Percentiles rank a stretch among this genome's conserved stretches.
Conservation (phyloP, 2,329 filamentous ascomycete species). For the Phyllosticta ampelicida region DNA sequence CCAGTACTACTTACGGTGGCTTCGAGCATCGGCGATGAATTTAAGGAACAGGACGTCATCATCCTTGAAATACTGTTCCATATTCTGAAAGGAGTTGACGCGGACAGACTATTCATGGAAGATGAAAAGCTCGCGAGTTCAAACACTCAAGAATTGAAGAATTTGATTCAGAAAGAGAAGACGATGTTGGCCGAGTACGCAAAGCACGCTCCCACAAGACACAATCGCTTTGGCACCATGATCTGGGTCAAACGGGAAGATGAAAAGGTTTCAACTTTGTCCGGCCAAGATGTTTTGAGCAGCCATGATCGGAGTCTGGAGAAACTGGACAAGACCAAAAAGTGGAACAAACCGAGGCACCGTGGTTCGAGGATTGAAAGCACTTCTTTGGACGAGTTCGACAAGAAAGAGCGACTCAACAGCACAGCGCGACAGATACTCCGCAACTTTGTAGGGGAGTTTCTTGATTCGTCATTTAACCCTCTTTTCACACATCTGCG, state of each 20-base stretch:
- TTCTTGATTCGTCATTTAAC: constrained; percentile 92
- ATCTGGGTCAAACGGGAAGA: constrained; percentile 88
- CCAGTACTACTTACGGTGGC: constrained; percentile 74
- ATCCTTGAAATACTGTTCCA: constrained; percentile 89
- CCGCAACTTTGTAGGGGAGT: constrained; percentile 77
- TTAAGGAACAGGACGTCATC: constrained; percentile 77
- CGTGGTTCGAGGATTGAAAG: constrained; percentile 28
- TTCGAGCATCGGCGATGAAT: constrained; percentile 90
- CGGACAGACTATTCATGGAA: constrained; percentile 74
- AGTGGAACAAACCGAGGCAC: constrained; percentile 67
- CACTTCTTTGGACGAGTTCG: constrained; percentile 53
- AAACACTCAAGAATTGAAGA: constrained; percentile 61
- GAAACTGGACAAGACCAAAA: constrained; percentile 87
- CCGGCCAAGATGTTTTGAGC: constrained; percentile 74
- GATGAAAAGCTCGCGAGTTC: constrained; percentile 59
- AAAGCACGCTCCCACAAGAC: constrained; percentile 69
- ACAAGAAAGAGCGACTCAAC: constrained; percentile 59
- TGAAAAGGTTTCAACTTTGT: constrained; percentile 73
- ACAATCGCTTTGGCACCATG: constrained; percentile 95
- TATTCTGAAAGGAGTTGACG: constrained; percentile 78
- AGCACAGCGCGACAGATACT: constrained; percentile 65
- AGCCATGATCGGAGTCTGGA: constrained; percentile 62
- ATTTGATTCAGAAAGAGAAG: constrained; percentile 69
- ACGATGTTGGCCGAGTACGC: constrained; percentile 70
- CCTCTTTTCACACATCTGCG: constrained; percentile 72